Base-by-base conservation (phyloP, 169 alveolate genomes). In the Plasmodium yoelii region DNA sequence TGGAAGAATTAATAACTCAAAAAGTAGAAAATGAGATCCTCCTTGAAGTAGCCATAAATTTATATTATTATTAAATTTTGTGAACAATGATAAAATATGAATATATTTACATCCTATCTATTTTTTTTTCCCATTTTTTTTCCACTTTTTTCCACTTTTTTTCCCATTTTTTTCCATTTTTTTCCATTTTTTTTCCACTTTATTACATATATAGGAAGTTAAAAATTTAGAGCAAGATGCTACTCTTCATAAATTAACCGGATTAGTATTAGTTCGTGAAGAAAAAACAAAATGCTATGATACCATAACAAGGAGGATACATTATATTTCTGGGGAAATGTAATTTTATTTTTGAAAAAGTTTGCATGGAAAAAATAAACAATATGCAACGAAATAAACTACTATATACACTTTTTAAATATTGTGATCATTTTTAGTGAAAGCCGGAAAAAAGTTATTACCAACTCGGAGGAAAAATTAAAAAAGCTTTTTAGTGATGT, bases 11-110 rank as follows among this genome's bases (percentile, higher is more conserved):
- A 18, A 55, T 77, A 12, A 77, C 88, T 13, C 88, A 77, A 53
- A 77, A 77, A 49, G 88, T 77, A 46, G 88, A 77, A 64, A 77
- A 77, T 77, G 88, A 77, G 51, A 77, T 77, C 47, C 88, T 77
- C 28, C 68, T 77, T 10, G 88, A 77, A 51, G 88, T 77, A 77
- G 44, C 3, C 59, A 13, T 0, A 51, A 2, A 15, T 15, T 22
- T 22, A 22, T 22, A 22, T 0, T 22, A 22, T 22, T 1, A 22
- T 22, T 22, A 22, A 22, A 22, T 22, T 0, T 22, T 22, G 0
- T 51, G 59, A 0, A n/a, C 1, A 49, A 28, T 3, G 5, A 28
- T 28, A n/a, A n/a, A n/a, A n/a, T n/a, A n/a, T n/a, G n/a, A n/a
- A n/a, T n/a, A n/a, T n/a, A n/a, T n/a, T n/a, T n/a, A n/a, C n/a